Conservation (phyloP, 768 basidiomycete species). For the Mycena sanguinolenta region DNA sequence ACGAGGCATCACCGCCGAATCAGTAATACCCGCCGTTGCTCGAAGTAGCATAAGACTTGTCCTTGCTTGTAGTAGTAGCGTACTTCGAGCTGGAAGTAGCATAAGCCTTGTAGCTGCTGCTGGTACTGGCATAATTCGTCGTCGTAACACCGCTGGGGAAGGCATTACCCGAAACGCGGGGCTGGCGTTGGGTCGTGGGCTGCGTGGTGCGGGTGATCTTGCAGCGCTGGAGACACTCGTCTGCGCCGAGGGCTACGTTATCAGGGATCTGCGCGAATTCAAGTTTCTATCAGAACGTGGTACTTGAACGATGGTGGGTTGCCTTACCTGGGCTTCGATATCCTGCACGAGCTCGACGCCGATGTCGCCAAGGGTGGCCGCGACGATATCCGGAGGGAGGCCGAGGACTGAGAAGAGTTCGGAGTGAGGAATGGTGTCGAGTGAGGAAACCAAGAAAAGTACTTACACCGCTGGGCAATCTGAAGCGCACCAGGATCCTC, state of each 20-base stretch:
- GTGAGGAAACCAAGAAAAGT: background rate
- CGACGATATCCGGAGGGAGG: constrained; percentile 32
- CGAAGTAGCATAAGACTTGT: background rate
- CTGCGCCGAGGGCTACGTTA: constrained; percentile 26
- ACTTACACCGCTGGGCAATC: constrained; percentile 36
- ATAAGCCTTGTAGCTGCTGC: background rate
- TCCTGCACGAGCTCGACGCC: constrained; percentile 30
- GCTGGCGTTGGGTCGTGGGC: constrained; percentile 28
- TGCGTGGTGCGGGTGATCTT: constrained; percentile 26
- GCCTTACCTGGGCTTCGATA: constrained; percentile 17
- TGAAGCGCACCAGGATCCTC: constrained; percentile 31
- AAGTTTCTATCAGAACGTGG: background rate
- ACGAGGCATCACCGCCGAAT: background rate
- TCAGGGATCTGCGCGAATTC: constrained; percentile 24
- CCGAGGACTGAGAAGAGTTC: constrained; percentile 31
- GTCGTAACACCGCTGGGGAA: constrained; percentile 26
- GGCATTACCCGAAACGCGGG: constrained; percentile 29
- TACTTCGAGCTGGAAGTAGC: background rate
- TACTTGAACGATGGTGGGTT: background rate
- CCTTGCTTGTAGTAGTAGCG: background rate
- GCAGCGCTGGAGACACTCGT: constrained; percentile 35
- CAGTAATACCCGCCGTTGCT: background rate
- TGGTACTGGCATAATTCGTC: background rate
- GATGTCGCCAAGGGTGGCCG: constrained; percentile 30
- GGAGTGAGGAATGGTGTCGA: background rate